These are phyloP conservation scores for Paracoccidioides brasiliensis DNA, from an alignment of 2,329 filamentous ascomycete genomes.

Conservation along the genomic window DNA sequence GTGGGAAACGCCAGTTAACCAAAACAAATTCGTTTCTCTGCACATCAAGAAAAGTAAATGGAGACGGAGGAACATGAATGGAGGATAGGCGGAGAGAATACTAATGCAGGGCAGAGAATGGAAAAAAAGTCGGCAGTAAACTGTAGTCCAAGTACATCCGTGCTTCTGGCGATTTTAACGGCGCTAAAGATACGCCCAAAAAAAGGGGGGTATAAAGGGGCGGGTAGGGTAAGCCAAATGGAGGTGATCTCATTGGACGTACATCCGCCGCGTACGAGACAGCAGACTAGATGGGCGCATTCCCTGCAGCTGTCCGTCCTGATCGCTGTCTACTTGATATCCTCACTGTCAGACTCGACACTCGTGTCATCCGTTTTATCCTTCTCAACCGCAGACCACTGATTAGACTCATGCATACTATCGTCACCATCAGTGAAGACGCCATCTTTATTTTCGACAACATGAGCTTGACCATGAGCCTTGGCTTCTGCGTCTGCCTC, in stretches of 20 bases:
- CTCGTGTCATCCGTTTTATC: slow-evolving; percentile 16
- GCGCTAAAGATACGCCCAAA: neutral
- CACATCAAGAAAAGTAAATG: no score
- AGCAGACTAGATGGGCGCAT: neutral
- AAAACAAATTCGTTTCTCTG: no score
- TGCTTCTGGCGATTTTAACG: no score
- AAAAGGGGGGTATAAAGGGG: neutral
- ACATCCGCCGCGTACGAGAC: neutral
- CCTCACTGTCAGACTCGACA: slow-evolving; percentile 5
- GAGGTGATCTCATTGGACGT: neutral
- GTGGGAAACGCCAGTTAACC: no score
- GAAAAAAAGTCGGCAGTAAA: no score
- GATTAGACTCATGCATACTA: slow-evolving; percentile 23
- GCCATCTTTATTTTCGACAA: slow-evolving; percentile 11
- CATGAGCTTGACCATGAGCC: slow-evolving; percentile 2
- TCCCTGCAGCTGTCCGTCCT: neutral
- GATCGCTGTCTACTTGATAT: neutral
- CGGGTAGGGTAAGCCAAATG: neutral
- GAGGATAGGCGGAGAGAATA: no score
- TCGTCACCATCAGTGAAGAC: slow-evolving; percentile 22
- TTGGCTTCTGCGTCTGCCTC: slow-evolving; percentile 8
- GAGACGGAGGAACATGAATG: no score
- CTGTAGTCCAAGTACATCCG: no score
- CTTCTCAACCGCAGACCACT: slow-evolving; percentile 26
- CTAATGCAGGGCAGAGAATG: no score